phyloP scores from a whole-genome alignment of 2,329 filamentous ascomycete genomes.

The Microcera coccophila region DNA sequence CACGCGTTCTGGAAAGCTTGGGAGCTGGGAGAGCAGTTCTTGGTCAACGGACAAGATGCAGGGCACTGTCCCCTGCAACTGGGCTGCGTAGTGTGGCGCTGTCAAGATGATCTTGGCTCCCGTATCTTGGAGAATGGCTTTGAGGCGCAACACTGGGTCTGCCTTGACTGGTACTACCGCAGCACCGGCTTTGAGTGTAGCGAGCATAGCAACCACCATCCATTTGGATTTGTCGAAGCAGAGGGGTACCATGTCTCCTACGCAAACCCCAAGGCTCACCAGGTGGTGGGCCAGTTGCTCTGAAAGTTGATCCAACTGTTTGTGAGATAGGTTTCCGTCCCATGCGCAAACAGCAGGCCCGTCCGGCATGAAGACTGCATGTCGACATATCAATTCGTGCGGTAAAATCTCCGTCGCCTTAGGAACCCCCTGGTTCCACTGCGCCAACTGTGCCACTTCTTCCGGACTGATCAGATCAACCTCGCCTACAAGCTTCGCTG shows the following conservation, averaged over 20 bases:
- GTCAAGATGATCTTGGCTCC: too few species aligned
- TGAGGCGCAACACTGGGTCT: background rate
- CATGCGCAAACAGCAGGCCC: slow-evolving; percentile 39
- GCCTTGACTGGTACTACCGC: slow-evolving; percentile 26
- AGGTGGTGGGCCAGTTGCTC: slow-evolving; percentile 34
- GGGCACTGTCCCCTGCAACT: background rate
- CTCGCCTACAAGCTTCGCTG: too few species aligned
- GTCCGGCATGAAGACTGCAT: slow-evolving; percentile 24
- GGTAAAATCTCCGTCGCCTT: too few species aligned
- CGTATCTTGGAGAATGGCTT: background rate
- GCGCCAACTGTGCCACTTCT: background rate
- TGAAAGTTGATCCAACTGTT: slow-evolving; percentile 31
- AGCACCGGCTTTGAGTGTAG: slow-evolving; percentile 34
- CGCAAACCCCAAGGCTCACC: slow-evolving; percentile 31
- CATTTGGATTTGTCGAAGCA: slow-evolving; percentile 39
- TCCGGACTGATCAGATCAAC: background rate
- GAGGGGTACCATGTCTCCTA: slow-evolving; percentile 28
- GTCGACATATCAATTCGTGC: background rate
- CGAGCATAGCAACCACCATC: slow-evolving; percentile 32
- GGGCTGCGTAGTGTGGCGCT: background rate
- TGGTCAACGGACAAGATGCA: background rate
- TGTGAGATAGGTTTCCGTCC: slow-evolving; percentile 42
- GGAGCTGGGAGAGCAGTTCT: background rate
- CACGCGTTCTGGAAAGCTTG: background rate
- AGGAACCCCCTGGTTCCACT: too few species aligned